Conservation (phyloP, 495 filamentous ascomycete genomes). For the Chaetomium tenue region DNA sequence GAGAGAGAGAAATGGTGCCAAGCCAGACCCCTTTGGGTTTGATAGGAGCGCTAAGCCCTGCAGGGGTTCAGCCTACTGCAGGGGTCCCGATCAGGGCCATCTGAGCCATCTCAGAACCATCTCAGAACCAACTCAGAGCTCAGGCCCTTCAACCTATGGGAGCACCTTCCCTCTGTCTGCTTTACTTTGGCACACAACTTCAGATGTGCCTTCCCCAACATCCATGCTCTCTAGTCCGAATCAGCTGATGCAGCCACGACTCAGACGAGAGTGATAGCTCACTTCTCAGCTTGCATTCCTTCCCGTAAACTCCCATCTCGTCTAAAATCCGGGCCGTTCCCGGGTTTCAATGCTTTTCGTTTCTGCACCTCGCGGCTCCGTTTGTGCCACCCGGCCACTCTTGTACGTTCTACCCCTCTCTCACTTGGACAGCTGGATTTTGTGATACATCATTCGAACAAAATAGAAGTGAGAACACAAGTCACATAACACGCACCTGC, state of each 20-base stretch:
- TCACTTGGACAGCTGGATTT: conserved; percentile 8
- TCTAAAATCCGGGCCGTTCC: background rate
- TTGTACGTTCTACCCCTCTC: background rate
- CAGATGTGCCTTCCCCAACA: background rate
- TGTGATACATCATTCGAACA: conserved; percentile 14
- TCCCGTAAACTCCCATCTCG: background rate
- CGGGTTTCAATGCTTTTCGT: background rate
- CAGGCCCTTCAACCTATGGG: background rate
- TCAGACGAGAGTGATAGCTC: background rate
- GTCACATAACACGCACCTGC: conserved; percentile 20
- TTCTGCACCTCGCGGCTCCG: conserved; percentile 8
- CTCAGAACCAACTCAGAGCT: too few species aligned
- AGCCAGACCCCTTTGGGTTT: background rate
- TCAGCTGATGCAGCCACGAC: background rate
- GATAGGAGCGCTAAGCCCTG: background rate
- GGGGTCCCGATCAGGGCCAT: background rate
- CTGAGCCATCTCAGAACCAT: too few species aligned
- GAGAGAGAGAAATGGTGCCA: background rate
- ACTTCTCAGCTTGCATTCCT: background rate
- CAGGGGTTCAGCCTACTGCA: background rate
- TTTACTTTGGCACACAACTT: background rate
- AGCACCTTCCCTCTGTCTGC: background rate
- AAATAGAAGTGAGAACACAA: conserved; percentile 9
- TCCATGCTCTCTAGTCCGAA: background rate
- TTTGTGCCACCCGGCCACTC: background rate